These are phyloP conservation scores for Rosa persica DNA, from an alignment of 306 rosid genomes.

Conservation along the genomic window DNA sequence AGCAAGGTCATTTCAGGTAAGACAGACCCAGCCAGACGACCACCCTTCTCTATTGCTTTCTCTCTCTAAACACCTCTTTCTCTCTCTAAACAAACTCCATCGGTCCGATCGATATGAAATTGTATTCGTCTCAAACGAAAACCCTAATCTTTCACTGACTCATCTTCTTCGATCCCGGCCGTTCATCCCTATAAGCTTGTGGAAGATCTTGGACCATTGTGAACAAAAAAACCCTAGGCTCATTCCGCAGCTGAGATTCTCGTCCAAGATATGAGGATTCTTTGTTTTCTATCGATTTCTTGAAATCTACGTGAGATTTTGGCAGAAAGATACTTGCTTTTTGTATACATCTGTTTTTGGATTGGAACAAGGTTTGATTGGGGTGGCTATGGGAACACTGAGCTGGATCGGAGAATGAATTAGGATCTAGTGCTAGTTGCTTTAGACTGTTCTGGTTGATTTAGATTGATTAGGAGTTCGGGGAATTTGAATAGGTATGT, in stretches of 20 bases:
- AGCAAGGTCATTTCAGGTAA: conserved; percentile 25
- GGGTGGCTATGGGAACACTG: no score
- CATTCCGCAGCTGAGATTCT: conserved; percentile 21
- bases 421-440: conserved; percentile 27
- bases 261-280: conserved; percentile 13
- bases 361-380: neutral
- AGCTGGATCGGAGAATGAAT: conserved; percentile 14
- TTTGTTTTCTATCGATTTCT: neutral
- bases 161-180: conserved; percentile 47
- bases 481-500: conserved; percentile 26
- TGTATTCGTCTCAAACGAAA: neutral
- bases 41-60: neutral
- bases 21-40: neutral
- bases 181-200: conserved; percentile 39
- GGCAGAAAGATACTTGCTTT: conserved; percentile 26
- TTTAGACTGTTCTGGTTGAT: conserved; percentile 12
- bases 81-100: conserved; percentile 23
- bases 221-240: conserved; percentile 34
- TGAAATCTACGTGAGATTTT: conserved; percentile 31
- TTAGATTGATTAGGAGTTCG: conserved; percentile 18
- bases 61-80: conserved; percentile 8
- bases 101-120: conserved; percentile 34
- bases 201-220: conserved; percentile 20
- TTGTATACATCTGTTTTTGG: conserved; percentile 25
- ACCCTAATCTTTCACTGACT: conserved; percentile 13